These are phyloP conservation scores for Colletotrichum incanum DNA, from an alignment of 2,329 filamentous ascomycete genomes.

Conservation along the genomic window DNA sequence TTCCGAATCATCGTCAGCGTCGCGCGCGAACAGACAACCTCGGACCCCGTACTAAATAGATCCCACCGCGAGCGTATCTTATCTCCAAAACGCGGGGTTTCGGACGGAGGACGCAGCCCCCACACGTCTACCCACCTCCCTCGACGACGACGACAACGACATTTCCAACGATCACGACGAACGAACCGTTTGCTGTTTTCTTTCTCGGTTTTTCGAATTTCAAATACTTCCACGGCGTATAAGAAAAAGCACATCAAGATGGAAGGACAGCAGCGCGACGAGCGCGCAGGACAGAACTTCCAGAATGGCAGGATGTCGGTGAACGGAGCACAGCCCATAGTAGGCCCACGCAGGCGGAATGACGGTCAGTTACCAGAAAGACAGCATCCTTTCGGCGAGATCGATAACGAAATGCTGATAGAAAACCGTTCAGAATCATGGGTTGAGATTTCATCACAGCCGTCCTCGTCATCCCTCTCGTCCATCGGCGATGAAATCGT, in stretches of 20 bases:
- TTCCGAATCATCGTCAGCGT: conserved; percentile 31
- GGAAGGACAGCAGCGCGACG: conserved; percentile 43
- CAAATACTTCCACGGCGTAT: conserved; percentile 8
- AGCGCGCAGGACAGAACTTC: conserved; percentile 47
- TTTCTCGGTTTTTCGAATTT: background rate
- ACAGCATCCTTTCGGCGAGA: conserved; percentile 37
- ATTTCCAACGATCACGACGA: conserved; percentile 15
- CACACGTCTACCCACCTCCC: conserved; percentile 33
- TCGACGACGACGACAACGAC: conserved; percentile 27
- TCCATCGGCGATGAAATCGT: conserved; percentile 91
- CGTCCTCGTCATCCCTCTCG: conserved; percentile 93
- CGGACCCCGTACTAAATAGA: conserved; percentile 35
- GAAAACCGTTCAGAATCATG: conserved; percentile 81
- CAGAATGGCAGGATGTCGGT: conserved; percentile 45
- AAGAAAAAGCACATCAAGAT: conserved; percentile 28
- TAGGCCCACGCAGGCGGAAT: conserved; percentile 41
- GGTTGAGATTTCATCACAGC: conserved; percentile 94
- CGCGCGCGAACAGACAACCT: conserved; percentile 40
- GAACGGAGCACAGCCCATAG: conserved; percentile 38
- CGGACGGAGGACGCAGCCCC: conserved; percentile 39
- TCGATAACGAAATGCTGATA: conserved; percentile 26
- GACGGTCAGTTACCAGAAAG: conserved; percentile 45
- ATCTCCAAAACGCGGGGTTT: conserved; percentile 43
- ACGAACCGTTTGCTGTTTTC: background rate
- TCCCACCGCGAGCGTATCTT: conserved; percentile 39